Conservation (phyloP, 441 rosid species). For the Gossypium laxum region DNA sequence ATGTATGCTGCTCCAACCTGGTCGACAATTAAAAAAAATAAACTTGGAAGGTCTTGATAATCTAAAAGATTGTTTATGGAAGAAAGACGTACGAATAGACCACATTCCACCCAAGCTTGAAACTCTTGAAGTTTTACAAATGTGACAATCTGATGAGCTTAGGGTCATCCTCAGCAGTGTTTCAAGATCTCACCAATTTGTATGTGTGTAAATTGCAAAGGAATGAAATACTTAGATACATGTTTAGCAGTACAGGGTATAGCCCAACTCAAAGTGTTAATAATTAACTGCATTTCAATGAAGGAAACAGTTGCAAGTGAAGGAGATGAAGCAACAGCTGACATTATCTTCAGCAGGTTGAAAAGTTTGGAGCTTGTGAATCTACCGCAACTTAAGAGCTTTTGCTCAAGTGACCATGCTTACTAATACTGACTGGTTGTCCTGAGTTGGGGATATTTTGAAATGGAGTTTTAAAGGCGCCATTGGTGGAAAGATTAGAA, state of each 20-base stretch:
- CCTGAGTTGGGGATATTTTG: constrained; percentile 18
- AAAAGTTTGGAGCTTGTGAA: background rate
- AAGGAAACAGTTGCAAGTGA: constrained; percentile 10
- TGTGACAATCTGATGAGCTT: constrained; percentile 8
- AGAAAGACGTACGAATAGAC: background rate
- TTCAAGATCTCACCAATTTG: constrained; percentile 15
- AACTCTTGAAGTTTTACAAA: background rate
- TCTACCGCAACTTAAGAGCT: constrained; percentile 19
- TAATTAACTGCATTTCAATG: constrained; percentile 9
- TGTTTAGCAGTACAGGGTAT: constrained; percentile 17
- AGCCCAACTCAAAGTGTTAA: constrained; percentile 12
- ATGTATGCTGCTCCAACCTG: background rate
- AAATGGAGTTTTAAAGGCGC: background rate
- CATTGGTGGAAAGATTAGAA: background rate
- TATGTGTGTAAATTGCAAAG: constrained; percentile 9
- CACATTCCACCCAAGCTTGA: background rate
- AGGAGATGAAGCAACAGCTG: background rate
- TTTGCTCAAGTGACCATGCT: constrained; percentile 9
- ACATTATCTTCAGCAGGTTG: constrained; percentile 17
- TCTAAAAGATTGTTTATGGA: background rate
- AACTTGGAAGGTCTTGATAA: background rate
- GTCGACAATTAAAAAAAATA: background rate
- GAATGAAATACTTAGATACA: constrained; percentile 14
- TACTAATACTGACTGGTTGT: background rate
- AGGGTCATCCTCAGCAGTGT: constrained; percentile 3